Evolutionary conservation across 78 protist genomes (phyloP).

Genomic region (Dictyostelium brefeldianum): DNA sequence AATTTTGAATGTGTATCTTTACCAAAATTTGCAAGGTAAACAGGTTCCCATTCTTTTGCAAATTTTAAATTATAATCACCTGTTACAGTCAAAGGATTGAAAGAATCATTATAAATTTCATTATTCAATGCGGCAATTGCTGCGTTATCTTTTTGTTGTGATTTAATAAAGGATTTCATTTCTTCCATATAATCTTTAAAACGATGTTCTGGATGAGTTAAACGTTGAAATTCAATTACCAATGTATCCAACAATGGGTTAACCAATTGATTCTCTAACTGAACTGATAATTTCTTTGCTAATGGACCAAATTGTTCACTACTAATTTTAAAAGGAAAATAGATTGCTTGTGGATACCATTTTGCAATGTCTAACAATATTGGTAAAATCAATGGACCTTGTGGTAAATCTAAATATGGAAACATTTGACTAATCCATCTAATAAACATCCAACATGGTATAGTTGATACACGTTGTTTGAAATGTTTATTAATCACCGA

Average conservation of each 20-base stretch:
- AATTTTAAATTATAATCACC: slow-evolving; percentile 74
- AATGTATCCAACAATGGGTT: slow-evolving; percentile 61
- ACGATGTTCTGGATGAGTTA: slow-evolving; percentile 84
- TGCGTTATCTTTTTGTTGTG: neutral
- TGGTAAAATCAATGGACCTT: slow-evolving; percentile 60
- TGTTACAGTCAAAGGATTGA: slow-evolving; percentile 39
- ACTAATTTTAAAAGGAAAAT: slow-evolving; percentile 77
- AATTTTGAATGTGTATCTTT: slow-evolving; percentile 48
- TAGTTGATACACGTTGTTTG: neutral
- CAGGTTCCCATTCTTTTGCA: slow-evolving; percentile 60
- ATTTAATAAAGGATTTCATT: slow-evolving; percentile 55
- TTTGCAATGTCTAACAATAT: slow-evolving; percentile 55
- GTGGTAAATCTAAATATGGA: slow-evolving; percentile 65
- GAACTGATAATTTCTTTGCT: slow-evolving; percentile 29
- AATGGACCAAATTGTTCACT: slow-evolving; percentile 55
- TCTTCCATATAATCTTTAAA: slow-evolving; percentile 78
- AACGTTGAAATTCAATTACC: slow-evolving; percentile 28
- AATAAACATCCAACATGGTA: slow-evolving; percentile 89
- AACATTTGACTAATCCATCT: slow-evolving; percentile 87
- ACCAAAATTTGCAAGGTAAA: slow-evolving; percentile 31
- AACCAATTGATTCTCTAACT: slow-evolving; percentile 23
- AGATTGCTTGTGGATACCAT: slow-evolving; percentile 88
- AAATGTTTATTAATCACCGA: neutral
- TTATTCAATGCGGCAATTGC: neutral
- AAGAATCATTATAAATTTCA: slow-evolving; percentile 48